Conservation (phyloP, 352 stramenopile species). For the Globisporangium takayamanum region DNA sequence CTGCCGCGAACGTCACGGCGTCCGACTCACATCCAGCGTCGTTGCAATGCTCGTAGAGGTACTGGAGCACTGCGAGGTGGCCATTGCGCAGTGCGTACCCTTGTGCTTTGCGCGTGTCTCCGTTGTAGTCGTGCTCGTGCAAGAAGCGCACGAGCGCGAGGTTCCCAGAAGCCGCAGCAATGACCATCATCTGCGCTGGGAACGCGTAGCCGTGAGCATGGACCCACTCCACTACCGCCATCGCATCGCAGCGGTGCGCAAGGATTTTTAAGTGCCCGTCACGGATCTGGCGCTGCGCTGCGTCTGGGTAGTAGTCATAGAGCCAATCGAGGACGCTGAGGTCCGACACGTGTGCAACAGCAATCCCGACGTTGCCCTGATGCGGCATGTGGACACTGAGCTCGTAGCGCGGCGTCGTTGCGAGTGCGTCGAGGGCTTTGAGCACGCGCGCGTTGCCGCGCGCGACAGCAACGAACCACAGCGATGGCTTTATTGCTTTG, state of each 20-base stretch:
- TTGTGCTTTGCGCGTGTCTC: background rate
- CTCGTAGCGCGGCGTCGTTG: background rate
- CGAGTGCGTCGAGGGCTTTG: background rate
- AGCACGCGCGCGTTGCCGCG: background rate
- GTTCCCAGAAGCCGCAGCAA: background rate
- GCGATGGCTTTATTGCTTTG: background rate
- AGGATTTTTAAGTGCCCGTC: background rate
- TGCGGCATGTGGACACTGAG: background rate
- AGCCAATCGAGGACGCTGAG: background rate
- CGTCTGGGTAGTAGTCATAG: background rate
- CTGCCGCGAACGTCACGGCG: background rate
- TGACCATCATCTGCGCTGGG: background rate
- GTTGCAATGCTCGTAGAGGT: background rate
- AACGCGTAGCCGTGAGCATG: background rate
- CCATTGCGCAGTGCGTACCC: background rate
- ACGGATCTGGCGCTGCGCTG: background rate
- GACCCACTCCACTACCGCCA: background rate
- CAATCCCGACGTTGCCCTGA: background rate
- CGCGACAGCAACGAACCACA: background rate
- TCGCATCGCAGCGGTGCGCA: background rate
- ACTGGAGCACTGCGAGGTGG: background rate
- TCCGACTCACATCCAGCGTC: background rate
- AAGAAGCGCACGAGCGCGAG: background rate
- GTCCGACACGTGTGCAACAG: background rate
- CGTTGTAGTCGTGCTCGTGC: background rate